phyloP scores from a whole-genome alignment of 441 rosid species.

The Adansonia gregorii region DNA sequence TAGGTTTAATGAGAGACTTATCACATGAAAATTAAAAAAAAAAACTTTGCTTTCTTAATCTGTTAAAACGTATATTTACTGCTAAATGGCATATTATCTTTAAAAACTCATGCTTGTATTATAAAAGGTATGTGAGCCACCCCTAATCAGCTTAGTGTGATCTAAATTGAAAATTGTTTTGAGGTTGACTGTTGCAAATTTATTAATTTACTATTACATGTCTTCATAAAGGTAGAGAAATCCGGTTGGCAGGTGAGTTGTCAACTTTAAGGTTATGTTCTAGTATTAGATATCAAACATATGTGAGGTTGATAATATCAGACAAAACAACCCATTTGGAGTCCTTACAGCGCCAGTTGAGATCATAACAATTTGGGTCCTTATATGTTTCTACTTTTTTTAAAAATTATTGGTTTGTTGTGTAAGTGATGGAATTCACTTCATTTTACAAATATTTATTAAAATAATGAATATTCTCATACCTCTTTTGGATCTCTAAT shows the following conservation, averaged over 20 bases:
- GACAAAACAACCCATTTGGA: not conserved
- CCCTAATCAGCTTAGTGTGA: not conserved
- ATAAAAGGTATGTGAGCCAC: not conserved
- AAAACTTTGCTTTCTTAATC: not conserved
- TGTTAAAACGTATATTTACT: not conserved
- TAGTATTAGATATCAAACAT: not conserved
- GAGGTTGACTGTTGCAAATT: not conserved
- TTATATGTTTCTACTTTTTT: not conserved
- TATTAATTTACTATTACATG: not conserved
- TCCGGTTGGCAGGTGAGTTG: conserved; percentile 3
- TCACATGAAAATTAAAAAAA: not conserved
- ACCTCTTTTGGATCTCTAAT: conserved; percentile 9
- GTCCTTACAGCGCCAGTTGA: not conserved
- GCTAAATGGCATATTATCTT: not conserved
- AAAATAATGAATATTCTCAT: not conserved
- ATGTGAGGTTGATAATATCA: not conserved
- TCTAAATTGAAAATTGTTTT: not conserved
- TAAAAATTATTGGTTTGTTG: not conserved
- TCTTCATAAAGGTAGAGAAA: not conserved
- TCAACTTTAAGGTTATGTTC: not conserved
- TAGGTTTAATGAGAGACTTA: not conserved
- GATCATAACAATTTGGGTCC: not conserved
- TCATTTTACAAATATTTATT: not conserved
- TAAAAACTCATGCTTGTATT: not conserved
- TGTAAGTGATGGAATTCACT: not conserved